Evolutionary conservation across 73 alveolate genomes (phyloP).

Genomic region (Symbiodinium pilosum): DNA sequence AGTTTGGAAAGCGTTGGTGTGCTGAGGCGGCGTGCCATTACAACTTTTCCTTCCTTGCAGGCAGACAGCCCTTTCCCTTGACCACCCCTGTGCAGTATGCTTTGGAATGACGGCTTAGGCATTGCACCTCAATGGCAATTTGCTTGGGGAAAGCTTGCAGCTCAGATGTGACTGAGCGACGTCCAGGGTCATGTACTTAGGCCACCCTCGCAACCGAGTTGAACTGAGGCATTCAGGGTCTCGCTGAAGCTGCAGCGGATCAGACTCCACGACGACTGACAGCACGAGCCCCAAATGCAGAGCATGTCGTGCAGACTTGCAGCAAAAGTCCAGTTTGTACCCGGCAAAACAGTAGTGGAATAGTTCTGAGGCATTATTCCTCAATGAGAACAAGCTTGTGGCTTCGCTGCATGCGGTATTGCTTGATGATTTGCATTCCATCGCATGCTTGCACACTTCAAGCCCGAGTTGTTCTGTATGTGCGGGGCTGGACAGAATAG

Average conservation of each 20-base stretch:
- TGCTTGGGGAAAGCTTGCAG: slow-evolving; percentile 37
- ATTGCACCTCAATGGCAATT: slow-evolving; percentile 66
- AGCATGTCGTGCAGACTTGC: too few relatives aligned
- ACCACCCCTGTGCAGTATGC: background rate
- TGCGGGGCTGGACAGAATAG: too few relatives aligned
- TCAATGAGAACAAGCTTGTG: slow-evolving; percentile 77
- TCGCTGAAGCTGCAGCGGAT: slow-evolving; percentile 65
- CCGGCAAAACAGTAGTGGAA: background rate
- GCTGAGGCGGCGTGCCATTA: slow-evolving; percentile 70
- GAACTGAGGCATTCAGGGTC: slow-evolving; percentile 62
- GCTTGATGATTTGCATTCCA: background rate
- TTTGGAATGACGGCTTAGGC: slow-evolving; percentile 9
- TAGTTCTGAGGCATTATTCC: slow-evolving; percentile 26
- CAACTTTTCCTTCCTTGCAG: slow-evolving; percentile 70
- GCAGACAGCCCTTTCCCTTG: background rate
- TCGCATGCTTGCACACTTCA: background rate
- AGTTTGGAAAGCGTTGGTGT: background rate
- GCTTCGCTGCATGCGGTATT: slow-evolving; percentile 28
- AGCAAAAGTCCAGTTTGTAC: background rate
- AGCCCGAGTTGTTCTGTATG: background rate
- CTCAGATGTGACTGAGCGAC: background rate
- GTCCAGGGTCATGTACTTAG: background rate
- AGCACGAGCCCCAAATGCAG: background rate
- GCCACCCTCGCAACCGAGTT: background rate
- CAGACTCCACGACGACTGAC: slow-evolving; percentile 59